Base-by-base conservation (phyloP, 2,329 filamentous ascomycete species). In the Trichoderma endophyticum region DNA sequence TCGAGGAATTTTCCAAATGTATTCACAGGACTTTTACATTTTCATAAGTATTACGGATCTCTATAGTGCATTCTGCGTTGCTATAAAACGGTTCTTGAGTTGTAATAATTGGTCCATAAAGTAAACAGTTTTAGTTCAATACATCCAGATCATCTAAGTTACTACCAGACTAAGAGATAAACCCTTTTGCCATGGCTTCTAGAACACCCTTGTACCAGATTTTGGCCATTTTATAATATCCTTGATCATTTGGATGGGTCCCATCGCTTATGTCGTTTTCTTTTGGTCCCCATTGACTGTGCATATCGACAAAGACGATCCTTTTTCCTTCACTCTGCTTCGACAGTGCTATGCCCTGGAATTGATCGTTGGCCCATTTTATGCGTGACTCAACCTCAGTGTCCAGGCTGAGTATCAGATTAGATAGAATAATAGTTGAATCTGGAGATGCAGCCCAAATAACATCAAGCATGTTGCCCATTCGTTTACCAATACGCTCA, bases 211-310 rank as follows among this genome's bases (percentile, higher is more conserved):
- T 70, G 67, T 78, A 78, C 81, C 81, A 84, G 8, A 82, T 72
- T 24, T 76, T 75, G 36, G 82, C 83, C 82, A 85, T 84, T 77
- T 83, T 83, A 57, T 75, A 72, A 72, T 84, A 84, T 4, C 83
- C 83, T 0, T 15, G 75, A 36, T 83, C 80, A 24, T 78, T 76
- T 1, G 83, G 83, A 68, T 84, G 83, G 1, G 80, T 84, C 11
- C 75, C 78, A 71, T 85, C 83, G 0, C 75, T 77, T 60, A 51
- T 74, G 57, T 84, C 82, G 6, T 61, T 75, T 24, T 67, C 26
- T 15, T 75, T 73, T 6, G 79, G 80, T 2, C 79, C 82, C 7
- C 76, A 75, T 12, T 73, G 69, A 4, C 43, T 51, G 1, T 51
- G 43, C 43, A 51, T 51, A 51, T 51, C 43, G 43, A 1, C 43